Evolutionary conservation across 257 asterid species (phyloP).

Genomic region (Lycium ferocissimum): DNA sequence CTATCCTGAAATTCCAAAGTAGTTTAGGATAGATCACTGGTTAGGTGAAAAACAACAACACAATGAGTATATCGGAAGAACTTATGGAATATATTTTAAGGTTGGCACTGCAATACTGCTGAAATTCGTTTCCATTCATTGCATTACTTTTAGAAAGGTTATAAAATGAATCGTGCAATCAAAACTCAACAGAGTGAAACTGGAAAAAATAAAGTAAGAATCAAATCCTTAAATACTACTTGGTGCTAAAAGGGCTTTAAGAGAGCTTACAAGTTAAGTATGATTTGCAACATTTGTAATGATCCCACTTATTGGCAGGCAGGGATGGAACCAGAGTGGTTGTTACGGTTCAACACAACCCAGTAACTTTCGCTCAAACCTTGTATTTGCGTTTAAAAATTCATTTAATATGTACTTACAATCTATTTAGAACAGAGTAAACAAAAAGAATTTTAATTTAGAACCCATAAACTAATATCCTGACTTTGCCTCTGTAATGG

Average conservation of each 20-base stretch:
- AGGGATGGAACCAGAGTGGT: too few species aligned
- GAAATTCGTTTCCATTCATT: neutral
- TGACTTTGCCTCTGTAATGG: too few species aligned
- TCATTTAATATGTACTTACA: too few species aligned
- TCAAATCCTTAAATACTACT: neutral
- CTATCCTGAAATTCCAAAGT: conserved; percentile 14
- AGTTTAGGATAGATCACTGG: conserved; percentile 1
- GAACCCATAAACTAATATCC: too few species aligned
- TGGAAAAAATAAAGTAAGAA: neutral
- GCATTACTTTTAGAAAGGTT: neutral
- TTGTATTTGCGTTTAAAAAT: too few species aligned
- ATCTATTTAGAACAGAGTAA: too few species aligned
- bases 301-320: neutral
- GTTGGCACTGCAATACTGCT: neutral
- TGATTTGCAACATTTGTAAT: neutral
- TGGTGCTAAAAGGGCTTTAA: neutral
- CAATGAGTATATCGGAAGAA: neutral
- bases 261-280: neutral
- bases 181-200: neutral
- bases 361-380: too few species aligned
- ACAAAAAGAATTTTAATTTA: too few species aligned
- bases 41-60: neutral
- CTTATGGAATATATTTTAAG: neutral
- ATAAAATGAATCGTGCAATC: conserved; percentile 17
- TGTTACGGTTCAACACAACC: too few species aligned